These are phyloP conservation scores for Pythium biforme DNA, from an alignment of 352 stramenopile species.

Conservation along the genomic window DNA sequence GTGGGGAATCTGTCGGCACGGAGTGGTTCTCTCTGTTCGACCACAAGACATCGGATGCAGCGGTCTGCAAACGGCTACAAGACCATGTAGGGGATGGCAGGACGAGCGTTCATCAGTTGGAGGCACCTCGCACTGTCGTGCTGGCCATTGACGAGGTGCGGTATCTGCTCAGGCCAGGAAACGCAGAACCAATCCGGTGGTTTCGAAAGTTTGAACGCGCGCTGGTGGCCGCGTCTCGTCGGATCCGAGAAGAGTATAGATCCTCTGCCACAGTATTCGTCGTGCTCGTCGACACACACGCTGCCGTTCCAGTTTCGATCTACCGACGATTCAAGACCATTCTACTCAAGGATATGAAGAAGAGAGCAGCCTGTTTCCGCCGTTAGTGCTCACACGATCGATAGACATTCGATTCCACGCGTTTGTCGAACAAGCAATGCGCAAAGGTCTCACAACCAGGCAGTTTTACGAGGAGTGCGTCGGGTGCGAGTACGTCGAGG, in stretches of 20 bases:
- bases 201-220: slow-evolving; percentile 2
- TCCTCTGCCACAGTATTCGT: slow-evolving; percentile 35
- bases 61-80: neutral
- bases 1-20: neutral
- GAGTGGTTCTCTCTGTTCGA: slow-evolving; percentile 9
- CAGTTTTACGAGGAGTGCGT: neutral
- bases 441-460: neutral
- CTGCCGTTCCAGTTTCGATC: neutral
- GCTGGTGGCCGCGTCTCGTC: neutral
- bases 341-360: slow-evolving; percentile 62
- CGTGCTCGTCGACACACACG: slow-evolving; percentile 23
- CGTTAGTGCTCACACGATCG: slow-evolving; percentile 49
- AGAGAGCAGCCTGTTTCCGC: slow-evolving; percentile 45
- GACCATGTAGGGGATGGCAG: neutral
- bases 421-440: neutral
- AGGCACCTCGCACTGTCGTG: neutral
- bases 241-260: neutral
- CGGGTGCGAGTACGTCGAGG: neutral
- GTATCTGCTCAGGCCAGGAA: neutral
- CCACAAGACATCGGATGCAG: neutral
- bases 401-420: slow-evolving; percentile 25
- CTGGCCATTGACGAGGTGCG: slow-evolving; percentile 11
- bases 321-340: neutral
- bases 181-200: neutral
- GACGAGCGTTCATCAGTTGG: neutral